phyloP scores from a whole-genome alignment of 2,329 filamentous ascomycete genomes.

The Paecilomyces fulvus region DNA sequence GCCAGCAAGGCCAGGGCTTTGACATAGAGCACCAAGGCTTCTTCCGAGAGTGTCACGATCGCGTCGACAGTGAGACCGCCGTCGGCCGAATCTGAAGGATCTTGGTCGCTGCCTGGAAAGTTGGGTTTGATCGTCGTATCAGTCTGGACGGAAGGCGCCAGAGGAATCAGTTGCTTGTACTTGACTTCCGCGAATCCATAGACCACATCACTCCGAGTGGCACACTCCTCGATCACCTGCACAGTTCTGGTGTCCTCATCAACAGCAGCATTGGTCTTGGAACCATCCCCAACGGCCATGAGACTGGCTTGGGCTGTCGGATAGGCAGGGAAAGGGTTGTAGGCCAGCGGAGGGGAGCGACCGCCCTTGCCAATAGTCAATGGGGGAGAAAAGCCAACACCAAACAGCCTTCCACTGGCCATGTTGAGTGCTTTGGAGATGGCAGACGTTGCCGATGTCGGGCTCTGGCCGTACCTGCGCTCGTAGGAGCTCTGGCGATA shows the following conservation, averaged over 20 bases:
- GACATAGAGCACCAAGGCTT: conserved; percentile 90
- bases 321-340: conserved; percentile 74
- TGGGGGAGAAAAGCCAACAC: conserved; percentile 43
- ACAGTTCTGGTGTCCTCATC: conserved; percentile 77
- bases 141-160: conserved; percentile 58
- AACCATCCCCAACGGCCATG: conserved; percentile 53
- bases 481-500: conserved; percentile 75
- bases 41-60: conserved; percentile 78
- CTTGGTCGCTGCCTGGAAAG: conserved; percentile 19
- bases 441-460: conserved; percentile 75
- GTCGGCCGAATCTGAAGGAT: conserved; percentile 51
- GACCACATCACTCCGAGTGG: conserved; percentile 88
- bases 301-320: conserved; percentile 65
- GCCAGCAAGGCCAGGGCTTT: conserved; percentile 85
- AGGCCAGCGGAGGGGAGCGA: conserved; percentile 37
- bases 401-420: conserved; percentile 59
- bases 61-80: conserved; percentile 78
- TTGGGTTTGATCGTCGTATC: conserved; percentile 21
- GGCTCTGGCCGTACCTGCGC: conserved; percentile 62
- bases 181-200: conserved; percentile 98
- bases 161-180: conserved; percentile 89
- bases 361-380: conserved; percentile 37
- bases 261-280: conserved; percentile 49
- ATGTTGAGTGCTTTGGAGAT: conserved; percentile 93
- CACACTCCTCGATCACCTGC: conserved; percentile 80